Base-by-base conservation (phyloP, 768 basidiomycete species). In the Naganishia randhawae region DNA sequence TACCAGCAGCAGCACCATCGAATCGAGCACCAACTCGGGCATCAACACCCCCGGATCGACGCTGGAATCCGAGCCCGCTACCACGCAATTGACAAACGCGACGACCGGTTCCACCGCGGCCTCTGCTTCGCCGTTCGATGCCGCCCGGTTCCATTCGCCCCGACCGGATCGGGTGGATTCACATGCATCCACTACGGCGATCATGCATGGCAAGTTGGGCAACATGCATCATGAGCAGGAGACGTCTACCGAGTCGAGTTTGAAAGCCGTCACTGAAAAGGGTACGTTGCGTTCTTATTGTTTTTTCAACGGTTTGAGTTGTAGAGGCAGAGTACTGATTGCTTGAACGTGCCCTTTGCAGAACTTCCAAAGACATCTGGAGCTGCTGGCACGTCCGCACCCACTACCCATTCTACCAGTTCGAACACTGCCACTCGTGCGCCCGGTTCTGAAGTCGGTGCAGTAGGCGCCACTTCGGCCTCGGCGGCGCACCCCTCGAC, bases 171-270 rank as follows among this genome's bases (percentile, higher is more conserved):
- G 63, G 19, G 16, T 45, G 3, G 57, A 68, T 25, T 68, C 67
- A 35, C 7, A 22, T 19, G 53, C 57, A 13, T 54, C 51, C 0
- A 52, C 50, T 17, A 68, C 67, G 7, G 67, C 67, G 4, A 68
- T 68, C 67, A 48, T 48, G 17, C 67, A 68, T 22, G 67, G 67
- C 37, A 53, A 63, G 27, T 19, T 32, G 16, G 67, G 67, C 14
- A 53, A 67, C 35, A 27, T 19, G 13, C 66, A 67, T n/a, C 37
- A 57, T 39, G 52, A 67, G 39, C 42, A 64, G 63, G 35, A 51
- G 6, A 25, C 39, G 35, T 39, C 37, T 14, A 14, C 37, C 27
- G 57, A 39, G 14, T 61, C 35, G 10, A 61, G 33, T 25, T 61
- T 61, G 57, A 25, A n/a, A 1, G 57, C 57, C 16, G 57, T 61